A percentile compares a stretch with the other conserved stretches of the same genome.
These are phyloP conservation scores for Blastocystis sp. DNA, from an alignment of 352 stramenopile species.

Conservation along the genomic window DNA sequence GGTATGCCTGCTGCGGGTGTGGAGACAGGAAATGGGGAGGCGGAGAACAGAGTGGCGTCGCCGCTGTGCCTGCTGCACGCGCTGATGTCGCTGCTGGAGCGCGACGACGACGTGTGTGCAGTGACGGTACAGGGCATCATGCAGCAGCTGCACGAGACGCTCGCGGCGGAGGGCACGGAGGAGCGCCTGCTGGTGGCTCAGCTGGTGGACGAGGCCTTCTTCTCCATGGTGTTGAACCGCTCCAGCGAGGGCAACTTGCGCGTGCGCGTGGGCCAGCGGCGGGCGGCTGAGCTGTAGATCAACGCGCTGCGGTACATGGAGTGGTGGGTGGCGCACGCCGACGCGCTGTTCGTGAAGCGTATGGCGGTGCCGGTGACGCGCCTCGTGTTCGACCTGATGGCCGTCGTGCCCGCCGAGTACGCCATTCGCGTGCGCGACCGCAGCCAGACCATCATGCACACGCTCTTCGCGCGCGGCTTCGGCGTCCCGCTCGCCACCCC, in stretches of 20 bases:
- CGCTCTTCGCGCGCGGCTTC: neutral
- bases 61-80: neutral
- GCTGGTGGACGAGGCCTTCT: neutral
- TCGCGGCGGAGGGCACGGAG: neutral
- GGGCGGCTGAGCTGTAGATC: neutral
- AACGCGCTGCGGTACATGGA: neutral
- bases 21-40: no score
- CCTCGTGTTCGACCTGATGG: neutral
- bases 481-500: neutral
- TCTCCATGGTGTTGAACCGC: neutral
- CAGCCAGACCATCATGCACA: neutral
- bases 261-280: neutral
- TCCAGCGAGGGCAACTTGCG: neutral
- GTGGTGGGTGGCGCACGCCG: neutral
- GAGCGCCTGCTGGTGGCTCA: neutral
- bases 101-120: neutral
- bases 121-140: neutral
- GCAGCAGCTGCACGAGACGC: neutral
- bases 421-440: neutral
- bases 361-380: neutral
- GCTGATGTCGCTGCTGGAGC: neutral
- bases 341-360: neutral
- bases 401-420: constrained; percentile 1
- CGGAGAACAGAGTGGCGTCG: neutral
- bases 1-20: no score